These are phyloP conservation scores for Sphaerulina musiva DNA, from an alignment of 2,329 filamentous ascomycete species.

Conservation along the genomic window DNA sequence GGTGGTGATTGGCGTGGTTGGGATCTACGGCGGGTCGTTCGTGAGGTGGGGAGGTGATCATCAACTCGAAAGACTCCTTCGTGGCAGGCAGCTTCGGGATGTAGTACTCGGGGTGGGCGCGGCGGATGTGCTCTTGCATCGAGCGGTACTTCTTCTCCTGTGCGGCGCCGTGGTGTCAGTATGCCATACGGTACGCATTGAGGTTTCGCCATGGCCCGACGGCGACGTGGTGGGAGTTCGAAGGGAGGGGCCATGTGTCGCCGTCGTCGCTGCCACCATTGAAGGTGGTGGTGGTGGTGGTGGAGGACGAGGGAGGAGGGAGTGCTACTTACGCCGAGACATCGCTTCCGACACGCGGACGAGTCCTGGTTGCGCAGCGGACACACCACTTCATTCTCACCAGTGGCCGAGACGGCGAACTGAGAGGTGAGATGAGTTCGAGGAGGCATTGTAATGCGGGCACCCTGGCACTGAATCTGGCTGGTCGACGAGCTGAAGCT, in stretches of 20 bases:
- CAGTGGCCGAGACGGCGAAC: constrained; percentile 83
- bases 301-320: constrained; percentile 1
- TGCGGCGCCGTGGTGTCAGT: constrained; percentile 32
- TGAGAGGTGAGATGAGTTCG: constrained; percentile 10
- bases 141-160: constrained; percentile 95
- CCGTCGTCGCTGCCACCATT: not conserved
- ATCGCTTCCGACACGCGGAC: constrained; percentile 94
- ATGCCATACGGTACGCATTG: constrained; percentile 15
- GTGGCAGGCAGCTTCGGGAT: constrained; percentile 96
- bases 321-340: constrained; percentile 77
- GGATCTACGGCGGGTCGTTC: constrained; percentile 52
- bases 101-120: constrained; percentile 94
- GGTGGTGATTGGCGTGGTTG: constrained; percentile 32
- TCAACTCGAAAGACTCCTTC: constrained; percentile 92
- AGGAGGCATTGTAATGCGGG: constrained; percentile 11
- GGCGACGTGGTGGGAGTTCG: not conserved
- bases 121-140: constrained; percentile 98
- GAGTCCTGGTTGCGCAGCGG: constrained; percentile 93
- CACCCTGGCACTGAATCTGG: constrained; percentile 9
- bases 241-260: not conserved
- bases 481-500: not conserved
- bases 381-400: constrained; percentile 90
- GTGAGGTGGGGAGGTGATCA: constrained; percentile 85
- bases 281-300: constrained; percentile 1
- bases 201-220: not conserved